phyloP scores from a whole-genome alignment of 2,329 filamentous ascomycete genomes.

The Ramularia endophylla region DNA sequence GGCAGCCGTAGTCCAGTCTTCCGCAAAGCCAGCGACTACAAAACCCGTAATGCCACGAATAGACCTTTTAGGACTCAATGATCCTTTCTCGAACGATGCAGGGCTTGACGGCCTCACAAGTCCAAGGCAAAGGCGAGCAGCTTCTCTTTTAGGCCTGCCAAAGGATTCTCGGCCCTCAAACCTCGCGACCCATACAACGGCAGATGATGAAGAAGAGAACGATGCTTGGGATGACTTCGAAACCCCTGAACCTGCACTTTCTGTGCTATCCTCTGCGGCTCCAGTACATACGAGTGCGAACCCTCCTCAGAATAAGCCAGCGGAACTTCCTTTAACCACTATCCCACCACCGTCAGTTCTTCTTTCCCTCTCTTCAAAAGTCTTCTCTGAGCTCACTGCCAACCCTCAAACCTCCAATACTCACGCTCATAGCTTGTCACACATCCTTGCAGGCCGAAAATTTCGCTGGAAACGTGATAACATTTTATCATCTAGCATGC shows the following conservation, averaged over 20 bases:
- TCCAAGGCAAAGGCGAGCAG: constrained; percentile 9
- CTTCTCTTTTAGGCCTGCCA: constrained; percentile 6
- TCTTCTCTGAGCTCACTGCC: constrained; percentile 45
- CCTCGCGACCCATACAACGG: constrained; percentile 28
- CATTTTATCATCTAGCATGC: constrained; percentile 79
- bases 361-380: constrained; percentile 65
- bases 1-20: neutral
- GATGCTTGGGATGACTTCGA: constrained; percentile 45
- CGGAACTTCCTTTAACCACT: constrained; percentile 63
- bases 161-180: constrained; percentile 18
- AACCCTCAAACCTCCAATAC: constrained; percentile 51
- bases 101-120: constrained; percentile 3
- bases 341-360: constrained; percentile 83
- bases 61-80: constrained; percentile 27
- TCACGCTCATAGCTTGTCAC: constrained; percentile 64
- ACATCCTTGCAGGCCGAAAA: constrained; percentile 77
- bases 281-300: neutral
- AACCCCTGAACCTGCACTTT: constrained; percentile 11
- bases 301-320: neutral
- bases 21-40: neutral
- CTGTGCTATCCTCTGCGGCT: neutral
- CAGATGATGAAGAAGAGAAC: constrained; percentile 14
- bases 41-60: constrained; percentile 14
- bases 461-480: constrained; percentile 87
- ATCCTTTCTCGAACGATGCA: constrained; percentile 11